Evolutionary conservation across 2,329 filamentous ascomycete genomes (phyloP), one percentile per base, ranked within the genome.

Genomic region (Fusarium tricinctum): DNA sequence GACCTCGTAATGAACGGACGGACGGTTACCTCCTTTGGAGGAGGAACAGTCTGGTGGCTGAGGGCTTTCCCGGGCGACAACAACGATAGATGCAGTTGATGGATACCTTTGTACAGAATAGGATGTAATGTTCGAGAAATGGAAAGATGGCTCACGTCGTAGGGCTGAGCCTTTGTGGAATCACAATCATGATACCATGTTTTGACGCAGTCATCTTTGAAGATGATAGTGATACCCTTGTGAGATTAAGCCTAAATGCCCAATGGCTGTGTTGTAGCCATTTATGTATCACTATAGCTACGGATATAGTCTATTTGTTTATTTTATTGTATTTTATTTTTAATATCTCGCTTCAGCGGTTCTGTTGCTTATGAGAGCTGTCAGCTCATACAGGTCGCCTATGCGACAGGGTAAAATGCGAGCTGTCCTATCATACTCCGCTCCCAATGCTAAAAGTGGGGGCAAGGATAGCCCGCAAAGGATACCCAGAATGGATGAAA

Each of bases 51-150:
- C 51, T 14, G 20, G 26, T 56, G 59, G 42, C 61, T 51, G 61
- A 64, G 59, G 40, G 28, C 44, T 15, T 7, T n/a, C 15, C 17
- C 17, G 14, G 39, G 28, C 38, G 46, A 39, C 43, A 38, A 38
- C 39, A 52, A 56, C 17, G 9, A n/a, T 17, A 19, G 35, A 10
- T 33, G 32, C 51, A 56, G 39, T 63, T 53, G 58, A 58, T 63
- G 22, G 30, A 58, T 52, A 53, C 46, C 53, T 47, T 47, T 64
- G 52, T 58, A 58, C 42, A 40, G 59, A 64, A 64, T 64, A 64
- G 61, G 61, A 64, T 33, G 47, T 19, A 64, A 64, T 42, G 30
- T 51, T 63, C 40, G 61, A 59, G 61, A 64, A 48, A 30, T 51
- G 51, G 51, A 55, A 57, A 39, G 44, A 64, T 43, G 35, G 52